Evolutionary conservation across 2,329 filamentous ascomycete species (phyloP).

Genomic region (Parascedosporium putredinis): DNA sequence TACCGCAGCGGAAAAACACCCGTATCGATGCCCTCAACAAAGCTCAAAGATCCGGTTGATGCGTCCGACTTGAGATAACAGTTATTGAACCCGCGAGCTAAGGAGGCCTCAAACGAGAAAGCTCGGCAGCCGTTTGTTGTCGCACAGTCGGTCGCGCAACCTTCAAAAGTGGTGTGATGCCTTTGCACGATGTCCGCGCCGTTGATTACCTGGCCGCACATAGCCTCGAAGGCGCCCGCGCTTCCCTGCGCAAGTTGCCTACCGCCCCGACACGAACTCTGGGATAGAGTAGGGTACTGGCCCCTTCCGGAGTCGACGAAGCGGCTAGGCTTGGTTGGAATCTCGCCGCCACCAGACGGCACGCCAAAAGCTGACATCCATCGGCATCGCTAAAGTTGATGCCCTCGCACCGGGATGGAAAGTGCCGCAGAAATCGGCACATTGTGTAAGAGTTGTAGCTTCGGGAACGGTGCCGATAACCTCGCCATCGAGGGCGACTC

Average conservation of each 20-base stretch:
- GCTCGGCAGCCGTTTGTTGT: background rate
- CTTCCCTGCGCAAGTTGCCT: background rate
- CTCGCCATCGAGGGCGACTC: slow-evolving; percentile 5
- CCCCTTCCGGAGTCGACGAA: slow-evolving; percentile 6
- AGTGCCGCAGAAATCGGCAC: slow-evolving; percentile 7
- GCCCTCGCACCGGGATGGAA: slow-evolving; percentile 10
- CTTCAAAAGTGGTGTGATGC: slow-evolving; percentile 6
- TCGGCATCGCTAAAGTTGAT: slow-evolving; percentile 6
- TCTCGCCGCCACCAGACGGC: background rate
- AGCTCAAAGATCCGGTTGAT: background rate
- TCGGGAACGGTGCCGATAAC: background rate
- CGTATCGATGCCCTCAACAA: slow-evolving; percentile 1
- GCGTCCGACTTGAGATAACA: slow-evolving; percentile 8
- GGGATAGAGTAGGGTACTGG: background rate
- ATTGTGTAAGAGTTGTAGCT: background rate
- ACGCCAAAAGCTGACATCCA: slow-evolving; percentile 2
- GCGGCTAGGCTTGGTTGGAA: background rate
- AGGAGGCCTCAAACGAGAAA: slow-evolving; percentile 5
- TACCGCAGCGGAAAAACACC: slow-evolving; percentile 5
- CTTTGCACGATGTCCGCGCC: slow-evolving; percentile 6
- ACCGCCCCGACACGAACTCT: slow-evolving; percentile 1
- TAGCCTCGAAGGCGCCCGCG: background rate
- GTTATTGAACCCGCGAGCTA: slow-evolving; percentile 8
- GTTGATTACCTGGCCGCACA: slow-evolving; percentile 6
- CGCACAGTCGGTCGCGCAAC: slow-evolving; percentile 6